Evolutionary conservation across 345 rosid genomes (phyloP), one percentile per base, ranked within the genome.

Genomic region (Psidium friedrichsthalianum): DNA sequence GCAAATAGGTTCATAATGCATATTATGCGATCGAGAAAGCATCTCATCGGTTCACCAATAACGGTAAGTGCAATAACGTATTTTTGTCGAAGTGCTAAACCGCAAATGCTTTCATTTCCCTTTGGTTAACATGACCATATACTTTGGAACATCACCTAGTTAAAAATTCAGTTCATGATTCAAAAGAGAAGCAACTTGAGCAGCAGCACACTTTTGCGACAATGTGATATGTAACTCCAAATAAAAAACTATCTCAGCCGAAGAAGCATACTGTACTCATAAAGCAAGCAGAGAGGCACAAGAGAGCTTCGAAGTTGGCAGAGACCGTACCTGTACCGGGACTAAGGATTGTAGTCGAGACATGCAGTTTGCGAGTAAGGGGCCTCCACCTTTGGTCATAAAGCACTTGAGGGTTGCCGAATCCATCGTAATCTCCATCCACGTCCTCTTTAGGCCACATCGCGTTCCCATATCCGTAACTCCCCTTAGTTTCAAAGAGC

Each of bases 401-500:
- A 56, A 87, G 85, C 53, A 84, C 86, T 55, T 64, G 82, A 61
- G 87, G 88, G 44, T 89, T 85, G 6, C 54, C 81, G 51, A 83
- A 74, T 14, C 40, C 89, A 55, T 69, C 85, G n/a, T 56, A 25
- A 61, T 83, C 84, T 40, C 86, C 86, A 49, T 59, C 69, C 47
- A 52, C 27, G 25, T 76, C 87, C 47, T 84, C 86, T n/a, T 86
- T 55, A 8, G 88, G 83, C 87, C 90, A 84, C 83, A 88, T 86
- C 22, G 88, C 88, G 78, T 87, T 88, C 25, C 90, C 88, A 85
- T 86, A 86, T 25, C 87, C 88, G n/a, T 87, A 87, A 16, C 85
- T 89, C 44, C 89, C 87, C 40, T 85, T 89, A 6, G 89, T 87
- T 82, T 89, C 88, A 53, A 87, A 86, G 74, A 87, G 83, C 88